Base-by-base conservation (phyloP, 2,329 filamentous ascomycete species). In the Neofusicoccum laricinum region DNA sequence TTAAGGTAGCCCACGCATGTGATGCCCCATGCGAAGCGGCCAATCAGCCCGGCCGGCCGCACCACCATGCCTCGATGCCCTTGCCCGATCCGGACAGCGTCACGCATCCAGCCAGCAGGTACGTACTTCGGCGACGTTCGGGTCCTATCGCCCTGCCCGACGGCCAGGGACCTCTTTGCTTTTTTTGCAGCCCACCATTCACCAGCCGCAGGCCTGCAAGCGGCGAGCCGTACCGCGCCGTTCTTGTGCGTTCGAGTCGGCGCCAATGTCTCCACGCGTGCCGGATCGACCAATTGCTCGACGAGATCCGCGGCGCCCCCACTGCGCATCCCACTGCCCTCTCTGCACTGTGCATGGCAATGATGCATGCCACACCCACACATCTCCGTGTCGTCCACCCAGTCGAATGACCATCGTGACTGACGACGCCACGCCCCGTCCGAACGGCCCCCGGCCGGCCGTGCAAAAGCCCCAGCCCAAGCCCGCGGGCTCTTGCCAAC, bases 201-300 rank as follows among this genome's bases (percentile, higher is more conserved):
- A 51, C 21, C 49, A 51, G 49, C n/a, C 21, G 30, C 49, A 21
- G 49, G 7, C 21, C 55, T 45, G 55, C 55, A 45, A 32, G 15
- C 40, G 40, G 55, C 40, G 55, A 58, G 55, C 55, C 40, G 55
- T 58, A 46, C 55, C 55, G 41, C 55, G 55, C 55, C 41, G 55
- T 30, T 38, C 55, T 14, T 38, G 55, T 36, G 12, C 11, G 12
- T 41, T 36, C 41, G 41, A 59, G 25, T 59, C 55, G 30, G 51
- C 17, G 21, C 51, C 36, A 30, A 32, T 49, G 11, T 21, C 21
- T 45, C 53, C 53, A 25, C 38, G 25, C 53, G 43, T 40, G 19
- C 25, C 12, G 41, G 43, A 34, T 45, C 41, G 12, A 38, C 41
- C 30, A 59, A 59, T 59, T 59, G 41, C 55, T 59, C 41, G 15